These are phyloP conservation scores for Colletotrichum sp. DNA, from an alignment of 2,329 filamentous ascomycete genomes.

Conservation along the genomic window DNA sequence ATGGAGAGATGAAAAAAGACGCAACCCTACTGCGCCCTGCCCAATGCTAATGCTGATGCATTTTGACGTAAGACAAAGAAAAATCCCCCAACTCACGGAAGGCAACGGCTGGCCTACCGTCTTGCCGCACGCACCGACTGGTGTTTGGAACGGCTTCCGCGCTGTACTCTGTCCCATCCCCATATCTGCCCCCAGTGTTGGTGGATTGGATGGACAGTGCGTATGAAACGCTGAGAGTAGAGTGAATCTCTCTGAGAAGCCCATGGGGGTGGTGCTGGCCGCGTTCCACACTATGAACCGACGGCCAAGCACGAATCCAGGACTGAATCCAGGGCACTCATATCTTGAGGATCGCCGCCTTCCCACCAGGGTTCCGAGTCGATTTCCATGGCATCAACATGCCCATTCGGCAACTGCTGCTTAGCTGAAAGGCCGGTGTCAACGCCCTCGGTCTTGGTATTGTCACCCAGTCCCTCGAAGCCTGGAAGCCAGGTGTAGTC, in stretches of 20 bases:
- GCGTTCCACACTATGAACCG: constrained; percentile 31
- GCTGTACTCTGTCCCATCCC: not conserved
- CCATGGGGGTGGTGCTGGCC: not conserved
- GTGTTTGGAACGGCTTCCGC: not conserved
- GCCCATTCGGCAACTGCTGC: constrained; percentile 50
- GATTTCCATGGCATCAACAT: constrained; percentile 63
- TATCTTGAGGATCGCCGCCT: constrained; percentile 58
- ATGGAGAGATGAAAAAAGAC: not conserved
- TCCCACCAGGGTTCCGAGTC: constrained; percentile 66
- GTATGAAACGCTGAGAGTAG: constrained; percentile 8
- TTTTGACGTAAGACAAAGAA: not conserved
- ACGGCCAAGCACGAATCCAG: constrained; percentile 62
- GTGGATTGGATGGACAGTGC: not conserved
- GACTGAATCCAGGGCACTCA: constrained; percentile 57
- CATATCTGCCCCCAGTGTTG: constrained; percentile 7
- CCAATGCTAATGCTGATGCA: constrained; percentile 12
- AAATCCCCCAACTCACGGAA: not conserved
- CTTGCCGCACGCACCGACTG: not conserved
- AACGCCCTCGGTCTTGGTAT: constrained; percentile 24
- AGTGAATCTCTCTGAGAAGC: not conserved
- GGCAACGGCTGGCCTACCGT: not conserved
- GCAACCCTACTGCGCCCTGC: constrained; percentile 10
- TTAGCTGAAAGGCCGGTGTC: constrained; percentile 35
- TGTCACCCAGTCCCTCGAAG: not conserved
- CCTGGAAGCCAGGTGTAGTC: constrained; percentile 60